Percentiles rank a stretch among this genome's conserved stretches.
These are phyloP conservation scores for Tilletia indica DNA, from an alignment of 1,284 basidiomycete species.

Conservation along the genomic window DNA sequence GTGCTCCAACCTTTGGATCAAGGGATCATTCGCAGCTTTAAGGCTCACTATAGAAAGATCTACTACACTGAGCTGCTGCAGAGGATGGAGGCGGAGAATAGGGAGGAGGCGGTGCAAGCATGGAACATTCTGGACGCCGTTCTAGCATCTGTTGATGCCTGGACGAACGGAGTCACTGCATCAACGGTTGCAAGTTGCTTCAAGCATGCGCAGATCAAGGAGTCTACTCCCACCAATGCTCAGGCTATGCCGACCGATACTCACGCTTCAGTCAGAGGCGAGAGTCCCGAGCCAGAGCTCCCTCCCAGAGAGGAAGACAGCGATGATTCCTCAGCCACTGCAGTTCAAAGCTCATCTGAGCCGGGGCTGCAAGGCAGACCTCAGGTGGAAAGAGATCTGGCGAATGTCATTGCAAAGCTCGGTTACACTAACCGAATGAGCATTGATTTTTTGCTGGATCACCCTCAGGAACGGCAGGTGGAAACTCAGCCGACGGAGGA, in stretches of 20 bases:
- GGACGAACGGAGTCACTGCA: neutral
- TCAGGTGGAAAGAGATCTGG: neutral
- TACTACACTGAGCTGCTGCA: constrained; percentile 7
- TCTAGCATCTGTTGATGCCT: neutral
- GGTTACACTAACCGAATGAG: neutral
- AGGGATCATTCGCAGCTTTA: constrained; percentile 6
- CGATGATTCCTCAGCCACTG: no score
- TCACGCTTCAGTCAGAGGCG: neutral
- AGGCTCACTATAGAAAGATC: neutral
- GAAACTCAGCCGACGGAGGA: neutral
- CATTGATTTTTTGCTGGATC: neutral
- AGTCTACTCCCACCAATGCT: no score
- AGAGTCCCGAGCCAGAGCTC: neutral
- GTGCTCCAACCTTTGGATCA: constrained; percentile 2
- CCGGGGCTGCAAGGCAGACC: no score
- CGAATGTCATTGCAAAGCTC: neutral
- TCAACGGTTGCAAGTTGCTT: neutral
- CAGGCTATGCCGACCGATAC: neutral
- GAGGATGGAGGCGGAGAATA: neutral
- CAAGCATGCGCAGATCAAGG: neutral
- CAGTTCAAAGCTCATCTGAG: no score
- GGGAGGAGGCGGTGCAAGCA: neutral
- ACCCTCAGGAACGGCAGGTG: neutral
- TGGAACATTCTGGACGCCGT: neutral
- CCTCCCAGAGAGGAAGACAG: neutral